Base-by-base conservation (phyloP, 164 flowering plant genomes). In the Magnolia changhungtana region DNA sequence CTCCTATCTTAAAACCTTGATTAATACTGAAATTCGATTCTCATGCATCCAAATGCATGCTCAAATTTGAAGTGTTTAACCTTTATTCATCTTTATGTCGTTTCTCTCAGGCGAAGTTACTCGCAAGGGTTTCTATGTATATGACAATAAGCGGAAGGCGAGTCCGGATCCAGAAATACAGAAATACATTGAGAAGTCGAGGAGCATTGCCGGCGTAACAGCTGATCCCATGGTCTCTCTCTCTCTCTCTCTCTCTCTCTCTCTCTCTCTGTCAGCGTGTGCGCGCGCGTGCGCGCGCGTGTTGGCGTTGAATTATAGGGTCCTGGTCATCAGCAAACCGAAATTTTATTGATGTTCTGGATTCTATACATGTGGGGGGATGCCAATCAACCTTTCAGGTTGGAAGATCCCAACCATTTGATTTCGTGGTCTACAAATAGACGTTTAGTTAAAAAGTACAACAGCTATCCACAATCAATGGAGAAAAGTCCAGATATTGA, bases 111-210 rank as follows among this genome's bases (percentile, higher is more conserved):
- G 98, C 74, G 96, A 96, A 84, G 71, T 84, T 20, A 90, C 92
- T 74, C 82, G 85, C 50, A 92, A 89, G 82, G 98, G 97, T 49
- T 94, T 92, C 79, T 94, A 96, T 82, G 27, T 85, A 31, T 94
- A 96, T 81, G 91, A 91, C 77, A 86, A 86, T 72, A 87, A 76
- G 73, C 88, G 90, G 79, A 89, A 87, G 81, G 89, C 98, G 19
- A 87, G 75, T 58, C 96, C 95, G 20, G 96, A 94, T 80, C 94
- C 93, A 50, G 93, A 90, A 84, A 24, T 96, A 18, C 85, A 82
- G 82, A 92, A 89, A 72, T 92, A 87, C 72, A 84, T 92, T 77
- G 92, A 91, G 85, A 91, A 87, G 83, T 86, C 97, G 2, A 86
- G 94, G 81, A 83, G 80, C 77, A 87, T 93, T 59, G 87, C 97